Evolutionary conservation across 2,329 filamentous ascomycete genomes (phyloP).

Genomic region (Fusarium redolens): DNA sequence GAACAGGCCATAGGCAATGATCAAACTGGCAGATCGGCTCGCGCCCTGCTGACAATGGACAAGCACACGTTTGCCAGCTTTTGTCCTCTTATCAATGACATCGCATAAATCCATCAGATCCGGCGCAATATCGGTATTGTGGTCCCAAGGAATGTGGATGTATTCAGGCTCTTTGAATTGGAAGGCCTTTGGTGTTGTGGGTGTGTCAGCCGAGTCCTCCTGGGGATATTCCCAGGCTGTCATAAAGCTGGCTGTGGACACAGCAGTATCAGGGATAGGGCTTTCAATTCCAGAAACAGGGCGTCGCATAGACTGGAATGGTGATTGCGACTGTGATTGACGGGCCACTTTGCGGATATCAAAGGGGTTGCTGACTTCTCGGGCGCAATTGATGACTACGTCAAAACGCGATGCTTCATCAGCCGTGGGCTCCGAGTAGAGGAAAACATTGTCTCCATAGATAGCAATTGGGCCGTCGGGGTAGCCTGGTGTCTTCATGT

Average conservation of each 20-base stretch:
- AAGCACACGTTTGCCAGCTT: conserved; percentile 80
- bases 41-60: conserved; percentile 90
- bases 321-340: conserved; percentile 46
- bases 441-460: conserved; percentile 79
- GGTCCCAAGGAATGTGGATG: conserved; percentile 88
- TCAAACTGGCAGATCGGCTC: conserved; percentile 84
- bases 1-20: conserved; percentile 87
- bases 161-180: conserved; percentile 75
- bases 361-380: conserved; percentile 84
- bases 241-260: conserved; percentile 67
- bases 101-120: conserved; percentile 82
- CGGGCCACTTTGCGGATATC: conserved; percentile 47
- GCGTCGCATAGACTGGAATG: conserved; percentile 45
- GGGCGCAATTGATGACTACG: conserved; percentile 85
- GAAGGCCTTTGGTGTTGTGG: conserved; percentile 66
- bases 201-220: conserved; percentile 57
- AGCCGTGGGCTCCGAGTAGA: conserved; percentile 83
- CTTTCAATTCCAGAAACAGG: conserved; percentile 54
- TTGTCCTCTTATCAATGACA: conserved; percentile 77
- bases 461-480: conserved; percentile 85
- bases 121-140: conserved; percentile 85
- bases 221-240: conserved; percentile 70
- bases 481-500: conserved; percentile 84
- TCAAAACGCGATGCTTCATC: conserved; percentile 83
- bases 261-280: conserved; percentile 63